A percentile compares a stretch with the other conserved stretches of the same genome.
phyloP scores from a whole-genome alignment of 2,329 filamentous ascomycete species.

The Pestalotiopsis sp. region DNA sequence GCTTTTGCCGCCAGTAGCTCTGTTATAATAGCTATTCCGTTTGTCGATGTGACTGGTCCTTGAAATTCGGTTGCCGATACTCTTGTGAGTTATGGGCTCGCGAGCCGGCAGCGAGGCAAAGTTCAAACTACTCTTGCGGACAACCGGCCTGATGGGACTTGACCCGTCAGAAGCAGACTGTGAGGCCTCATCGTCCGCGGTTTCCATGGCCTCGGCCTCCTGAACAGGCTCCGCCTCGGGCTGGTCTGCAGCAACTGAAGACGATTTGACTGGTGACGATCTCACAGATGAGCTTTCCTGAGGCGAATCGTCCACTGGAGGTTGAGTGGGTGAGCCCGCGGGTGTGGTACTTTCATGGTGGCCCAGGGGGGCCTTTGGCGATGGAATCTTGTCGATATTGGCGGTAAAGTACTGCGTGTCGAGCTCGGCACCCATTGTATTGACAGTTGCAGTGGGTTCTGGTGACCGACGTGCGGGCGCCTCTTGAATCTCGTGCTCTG shows the following conservation, averaged over 20 bases:
- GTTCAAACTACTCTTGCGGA: conserved; percentile 92
- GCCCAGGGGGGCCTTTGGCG: conserved; percentile 19
- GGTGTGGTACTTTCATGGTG: conserved; percentile 34
- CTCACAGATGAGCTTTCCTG: conserved; percentile 12
- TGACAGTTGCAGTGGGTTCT: conserved; percentile 21
- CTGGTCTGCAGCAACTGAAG: neutral
- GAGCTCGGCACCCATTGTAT: conserved; percentile 22
- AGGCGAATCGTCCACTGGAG: conserved; percentile 9
- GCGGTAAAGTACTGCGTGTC: conserved; percentile 31
- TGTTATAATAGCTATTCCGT: conserved; percentile 73
- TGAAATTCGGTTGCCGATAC: conserved; percentile 72
- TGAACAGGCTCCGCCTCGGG: conserved; percentile 15
- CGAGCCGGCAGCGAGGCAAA: conserved; percentile 92
- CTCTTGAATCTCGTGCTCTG: conserved; percentile 17
- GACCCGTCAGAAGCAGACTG: conserved; percentile 69
- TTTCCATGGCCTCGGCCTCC: conserved; percentile 25
- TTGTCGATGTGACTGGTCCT: conserved; percentile 79
- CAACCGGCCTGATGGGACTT: conserved; percentile 73
- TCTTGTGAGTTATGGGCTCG: conserved; percentile 87
- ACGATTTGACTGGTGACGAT: conserved; percentile 21
- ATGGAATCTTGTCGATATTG: conserved; percentile 20
- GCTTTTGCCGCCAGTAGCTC: conserved; percentile 75
- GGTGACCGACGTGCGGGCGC: conserved; percentile 23
- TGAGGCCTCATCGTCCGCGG: conserved; percentile 27
- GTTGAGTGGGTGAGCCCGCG: conserved; percentile 29